phyloP scores from a whole-genome alignment of 257 asterid species.

The Nicotiana undulata region DNA sequence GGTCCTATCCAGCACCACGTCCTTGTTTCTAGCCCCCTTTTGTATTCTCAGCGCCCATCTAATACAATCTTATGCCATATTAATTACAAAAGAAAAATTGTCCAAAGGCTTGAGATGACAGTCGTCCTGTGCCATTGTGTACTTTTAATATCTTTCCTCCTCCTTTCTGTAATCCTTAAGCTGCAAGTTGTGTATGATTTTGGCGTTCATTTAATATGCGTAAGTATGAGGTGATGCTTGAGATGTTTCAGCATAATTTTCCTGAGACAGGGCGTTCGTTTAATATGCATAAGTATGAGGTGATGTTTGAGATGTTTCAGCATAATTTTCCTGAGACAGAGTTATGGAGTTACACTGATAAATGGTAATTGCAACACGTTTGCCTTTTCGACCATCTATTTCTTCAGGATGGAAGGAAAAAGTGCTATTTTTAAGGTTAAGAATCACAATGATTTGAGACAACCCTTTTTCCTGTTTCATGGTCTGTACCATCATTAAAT shows the following conservation, averaged over 20 bases:
- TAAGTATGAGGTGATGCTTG: background rate
- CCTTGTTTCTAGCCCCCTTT: background rate
- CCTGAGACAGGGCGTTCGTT: background rate
- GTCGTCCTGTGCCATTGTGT: background rate
- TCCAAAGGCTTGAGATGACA: background rate
- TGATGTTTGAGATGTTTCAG: background rate
- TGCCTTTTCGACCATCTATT: background rate
- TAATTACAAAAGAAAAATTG: background rate
- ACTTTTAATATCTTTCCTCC: background rate
- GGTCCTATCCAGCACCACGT: background rate
- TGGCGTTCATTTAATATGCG: slow-evolving; percentile 1
- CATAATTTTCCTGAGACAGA: background rate
- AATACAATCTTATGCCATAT: background rate
- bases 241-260: background rate
- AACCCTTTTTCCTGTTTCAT: background rate
- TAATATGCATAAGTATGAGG: background rate
- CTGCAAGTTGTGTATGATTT: background rate
- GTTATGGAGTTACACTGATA: background rate
- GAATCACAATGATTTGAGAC: background rate
- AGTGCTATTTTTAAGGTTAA: background rate
- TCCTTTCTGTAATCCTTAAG: background rate
- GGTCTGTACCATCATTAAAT: background rate
- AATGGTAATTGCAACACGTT: background rate
- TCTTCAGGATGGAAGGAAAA: background rate
- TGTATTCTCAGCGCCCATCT: background rate